Evolutionary conservation across 306 rosid species (phyloP), one percentile per base, ranked within the genome.

Genomic region (Quercus robur): DNA sequence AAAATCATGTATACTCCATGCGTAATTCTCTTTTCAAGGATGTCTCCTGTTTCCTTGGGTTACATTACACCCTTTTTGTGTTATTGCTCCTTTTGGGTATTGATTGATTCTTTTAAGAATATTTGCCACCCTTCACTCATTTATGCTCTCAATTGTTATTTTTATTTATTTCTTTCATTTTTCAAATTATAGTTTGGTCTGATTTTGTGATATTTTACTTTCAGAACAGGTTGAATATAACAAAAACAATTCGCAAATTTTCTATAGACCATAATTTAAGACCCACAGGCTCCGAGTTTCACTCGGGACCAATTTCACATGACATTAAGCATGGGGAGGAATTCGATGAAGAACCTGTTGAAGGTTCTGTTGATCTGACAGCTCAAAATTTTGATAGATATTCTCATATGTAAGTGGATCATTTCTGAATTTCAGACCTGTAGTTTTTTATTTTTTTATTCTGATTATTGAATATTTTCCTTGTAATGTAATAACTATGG

Each of bases 201-300:
- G 82, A 89, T 74, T 78, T 80, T 77, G 23, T 75, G 69, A 52
- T 71, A 54, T 85, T 79, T 85, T 84, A 59, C 85, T 80, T 89
- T 57, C 98, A 95, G 99, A 93, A 88, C 88, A 91, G 98, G 91
- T 88, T 93, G 87, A 95, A 95, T 88, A 85, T 95, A 87, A 91
- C 99, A 33, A 95, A 93, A 88, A 93, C 97, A 78, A 81, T 93
- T 80, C 94, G 94, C 23, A 93, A 93, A 85, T 93, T 90, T 87
- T 85, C 98, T 46, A 89, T 95, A 75, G 93, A 92, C 84, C 84
- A 94, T 76, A 74, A 89, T 87, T 84, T 95, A 84, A 89, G 84
- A 75, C 84, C 94, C 57, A 90, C 94, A 20, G 99, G 99, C 20
- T 69, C 93, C 1, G 99, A 93, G 91, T 95, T 90, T 88, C 97